These are phyloP conservation scores for Penicillium griseofulvum DNA, from an alignment of 2,329 filamentous ascomycete genomes.

Conservation along the genomic window DNA sequence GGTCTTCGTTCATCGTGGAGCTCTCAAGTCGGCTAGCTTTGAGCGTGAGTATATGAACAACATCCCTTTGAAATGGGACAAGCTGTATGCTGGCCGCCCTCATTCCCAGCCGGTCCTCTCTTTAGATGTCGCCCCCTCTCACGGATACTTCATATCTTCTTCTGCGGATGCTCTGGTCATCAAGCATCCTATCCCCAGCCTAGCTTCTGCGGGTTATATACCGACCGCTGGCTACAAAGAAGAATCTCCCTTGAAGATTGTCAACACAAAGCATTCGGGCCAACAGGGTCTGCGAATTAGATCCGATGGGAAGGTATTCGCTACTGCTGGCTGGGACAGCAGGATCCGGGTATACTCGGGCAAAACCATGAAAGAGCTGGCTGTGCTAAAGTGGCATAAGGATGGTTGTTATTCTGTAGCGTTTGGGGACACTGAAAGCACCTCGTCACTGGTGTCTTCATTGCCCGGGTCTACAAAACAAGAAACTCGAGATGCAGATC, in stretches of 20 bases:
- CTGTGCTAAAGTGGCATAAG: slow-evolving; percentile 91
- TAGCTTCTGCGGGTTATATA: slow-evolving; percentile 3
- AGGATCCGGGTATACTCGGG: slow-evolving; percentile 76
- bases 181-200: slow-evolving; percentile 65
- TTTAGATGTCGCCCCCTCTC: slow-evolving; percentile 53
- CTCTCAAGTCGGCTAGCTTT: slow-evolving; percentile 35
- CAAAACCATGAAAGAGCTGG: slow-evolving; percentile 79
- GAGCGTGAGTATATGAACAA: slow-evolving; percentile 15
- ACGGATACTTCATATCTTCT: slow-evolving; percentile 70
- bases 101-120: slow-evolving; percentile 83
- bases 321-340: slow-evolving; percentile 90
- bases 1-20: slow-evolving; percentile 56
- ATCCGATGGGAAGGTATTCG: slow-evolving; percentile 77
- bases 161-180: slow-evolving; percentile 76
- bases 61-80: slow-evolving; percentile 48
- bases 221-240: slow-evolving; percentile 15
- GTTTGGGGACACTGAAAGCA: slow-evolving; percentile 55
- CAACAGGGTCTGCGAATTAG: slow-evolving; percentile 79
- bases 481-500: neutral
- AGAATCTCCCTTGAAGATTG: slow-evolving; percentile 54
- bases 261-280: slow-evolving; percentile 83
- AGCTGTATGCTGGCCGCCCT: slow-evolving; percentile 62
- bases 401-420: slow-evolving; percentile 79
- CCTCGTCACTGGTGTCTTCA: neutral
- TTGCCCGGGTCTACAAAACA: neutral